Conservation (phyloP, 768 basidiomycete genomes). For the Mycena pura region DNA sequence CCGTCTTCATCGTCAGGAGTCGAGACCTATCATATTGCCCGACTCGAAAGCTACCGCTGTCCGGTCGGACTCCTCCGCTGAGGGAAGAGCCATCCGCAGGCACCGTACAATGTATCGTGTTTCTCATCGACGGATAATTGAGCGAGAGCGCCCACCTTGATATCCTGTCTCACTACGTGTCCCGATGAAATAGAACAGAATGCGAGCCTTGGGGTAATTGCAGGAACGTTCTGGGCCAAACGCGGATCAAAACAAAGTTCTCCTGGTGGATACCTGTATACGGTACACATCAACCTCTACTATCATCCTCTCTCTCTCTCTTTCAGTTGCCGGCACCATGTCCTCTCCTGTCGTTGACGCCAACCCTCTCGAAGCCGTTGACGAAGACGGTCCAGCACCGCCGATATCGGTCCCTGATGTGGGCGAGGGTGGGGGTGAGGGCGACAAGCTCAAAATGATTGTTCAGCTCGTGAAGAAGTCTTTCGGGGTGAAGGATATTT, state of each 20-base stretch:
- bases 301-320: background rate
- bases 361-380: slow-evolving; percentile 26
- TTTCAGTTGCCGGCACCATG: slow-evolving; percentile 1
- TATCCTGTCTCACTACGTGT: too few species aligned
- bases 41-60: too few species aligned
- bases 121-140: too few species aligned
- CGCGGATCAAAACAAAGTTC: background rate
- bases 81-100: too few species aligned
- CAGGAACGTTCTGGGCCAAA: slow-evolving; percentile 6
- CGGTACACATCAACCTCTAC: slow-evolving; percentile 1
- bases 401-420: slow-evolving; percentile 74
- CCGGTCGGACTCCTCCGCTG: too few species aligned
- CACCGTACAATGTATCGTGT: too few species aligned
- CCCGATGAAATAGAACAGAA: too few species aligned
- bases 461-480: slow-evolving; percentile 89
- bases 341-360: slow-evolving; percentile 6
- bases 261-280: background rate
- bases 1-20: too few species aligned
- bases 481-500: slow-evolving; percentile 94
- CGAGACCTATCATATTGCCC: too few species aligned
- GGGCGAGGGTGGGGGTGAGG: slow-evolving; percentile 88
- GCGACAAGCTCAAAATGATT: slow-evolving; percentile 94
- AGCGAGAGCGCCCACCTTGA: too few species aligned
- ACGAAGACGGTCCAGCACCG: slow-evolving; percentile 60
- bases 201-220: background rate